Conservation (phyloP, 1,284 basidiomycete species). For the Tranzscheliella williamsii region DNA sequence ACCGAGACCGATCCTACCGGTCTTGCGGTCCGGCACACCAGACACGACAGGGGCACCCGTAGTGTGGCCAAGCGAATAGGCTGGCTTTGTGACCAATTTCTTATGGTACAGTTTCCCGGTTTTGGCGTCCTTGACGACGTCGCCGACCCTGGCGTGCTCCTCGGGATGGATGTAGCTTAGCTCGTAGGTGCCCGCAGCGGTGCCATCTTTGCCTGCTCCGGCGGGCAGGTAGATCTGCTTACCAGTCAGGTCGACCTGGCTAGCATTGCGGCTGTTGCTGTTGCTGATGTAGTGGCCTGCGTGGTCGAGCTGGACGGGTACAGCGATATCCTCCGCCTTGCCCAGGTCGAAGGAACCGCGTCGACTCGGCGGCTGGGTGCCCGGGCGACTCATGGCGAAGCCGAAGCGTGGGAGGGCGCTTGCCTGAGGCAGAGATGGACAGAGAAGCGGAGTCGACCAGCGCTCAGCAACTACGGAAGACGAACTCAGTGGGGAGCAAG, state of each 20-base stretch:
- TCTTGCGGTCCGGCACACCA: conserved; percentile 1
- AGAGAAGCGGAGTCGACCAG: too few relatives aligned
- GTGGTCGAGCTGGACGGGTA: conserved; percentile 24
- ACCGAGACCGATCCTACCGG: conserved; percentile 28
- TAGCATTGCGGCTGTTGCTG: conserved; percentile 15
- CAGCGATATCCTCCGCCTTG: conserved; percentile 25
- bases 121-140: conserved; percentile 40
- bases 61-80: conserved; percentile 36
- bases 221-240: conserved; percentile 30
- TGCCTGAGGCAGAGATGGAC: too few relatives aligned
- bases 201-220: not conserved
- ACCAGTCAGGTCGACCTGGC: conserved; percentile 25
- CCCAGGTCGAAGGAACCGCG: not conserved
- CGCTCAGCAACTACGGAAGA: too few relatives aligned
- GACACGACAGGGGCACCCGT: conserved; percentile 20
- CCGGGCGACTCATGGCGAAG: not conserved
- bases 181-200: conserved; percentile 14
- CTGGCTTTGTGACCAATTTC: conserved; percentile 16
- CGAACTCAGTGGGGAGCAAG: too few relatives aligned
- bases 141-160: conserved; percentile 7
- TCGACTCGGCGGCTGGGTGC: not conserved
- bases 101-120: conserved; percentile 47
- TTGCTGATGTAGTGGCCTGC: conserved; percentile 6
- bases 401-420: too few relatives aligned
- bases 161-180: conserved; percentile 19